Percentiles rank a stretch among this genome's conserved stretches.
These are phyloP conservation scores for Nadsonia fulvescens DNA, from an alignment of 805 yeast genomes.

Conservation along the genomic window DNA sequence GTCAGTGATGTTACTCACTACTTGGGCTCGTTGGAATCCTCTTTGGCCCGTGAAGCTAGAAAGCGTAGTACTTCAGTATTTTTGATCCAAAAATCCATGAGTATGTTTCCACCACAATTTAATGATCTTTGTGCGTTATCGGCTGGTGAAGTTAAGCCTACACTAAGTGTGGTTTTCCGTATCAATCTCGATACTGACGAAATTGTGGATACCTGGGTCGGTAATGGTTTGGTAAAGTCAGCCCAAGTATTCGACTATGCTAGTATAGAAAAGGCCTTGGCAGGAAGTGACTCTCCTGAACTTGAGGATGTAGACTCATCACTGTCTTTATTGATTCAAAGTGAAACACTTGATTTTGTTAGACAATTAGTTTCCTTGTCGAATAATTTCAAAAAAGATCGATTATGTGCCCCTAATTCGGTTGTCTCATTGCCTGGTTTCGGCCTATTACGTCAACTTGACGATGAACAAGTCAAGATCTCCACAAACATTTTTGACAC, in stretches of 20 bases:
- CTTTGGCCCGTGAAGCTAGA: constrained; percentile 74
- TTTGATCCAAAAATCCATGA: constrained; percentile 56
- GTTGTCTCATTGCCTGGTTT: no score
- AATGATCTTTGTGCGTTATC: constrained; percentile 38
- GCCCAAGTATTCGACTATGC: constrained; percentile 23
- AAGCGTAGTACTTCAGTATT: constrained; percentile 81
- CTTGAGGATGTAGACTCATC: no score
- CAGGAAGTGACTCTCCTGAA: constrained; percentile 5
- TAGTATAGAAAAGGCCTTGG: constrained; percentile 8
- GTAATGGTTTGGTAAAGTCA: constrained; percentile 54
- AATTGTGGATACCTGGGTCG: constrained; percentile 59
- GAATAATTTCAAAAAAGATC: constrained; percentile 48
- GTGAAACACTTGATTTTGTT: constrained; percentile 47
- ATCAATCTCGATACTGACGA: constrained; percentile 56
- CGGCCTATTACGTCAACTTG: constrained; percentile 59
- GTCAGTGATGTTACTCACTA: constrained; percentile 62
- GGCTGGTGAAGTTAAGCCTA: constrained; percentile 40
- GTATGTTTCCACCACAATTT: constrained; percentile 51
- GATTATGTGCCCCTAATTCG: constrained; percentile 23
- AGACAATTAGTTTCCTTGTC: constrained; percentile 47
- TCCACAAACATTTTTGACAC: constrained; percentile 39
- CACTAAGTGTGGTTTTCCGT: constrained; percentile 64
- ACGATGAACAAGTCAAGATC: constrained; percentile 63
- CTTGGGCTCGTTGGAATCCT: constrained; percentile 45
- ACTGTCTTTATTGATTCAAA: constrained; percentile 24